Base-by-base conservation (phyloP, 2,329 filamentous ascomycete genomes). In the Diaporthe citrichinensis region DNA sequence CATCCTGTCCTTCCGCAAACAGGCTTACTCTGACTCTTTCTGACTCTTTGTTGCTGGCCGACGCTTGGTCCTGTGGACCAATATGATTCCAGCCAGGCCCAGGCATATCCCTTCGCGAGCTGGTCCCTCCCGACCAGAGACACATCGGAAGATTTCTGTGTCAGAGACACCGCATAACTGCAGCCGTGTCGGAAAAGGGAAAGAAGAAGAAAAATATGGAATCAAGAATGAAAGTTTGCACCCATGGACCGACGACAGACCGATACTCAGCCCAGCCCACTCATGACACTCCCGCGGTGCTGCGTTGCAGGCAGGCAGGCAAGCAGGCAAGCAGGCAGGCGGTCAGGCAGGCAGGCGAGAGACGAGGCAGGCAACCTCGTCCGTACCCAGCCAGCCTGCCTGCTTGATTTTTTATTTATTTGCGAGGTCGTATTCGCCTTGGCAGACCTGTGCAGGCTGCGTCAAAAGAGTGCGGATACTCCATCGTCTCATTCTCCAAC, bases 401-500 rank as follows among this genome's bases (percentile, higher is more conserved):
- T 68, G 34, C 23, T 34, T 51, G 20, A 10, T 23, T 41, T 34
- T 20, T 34, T 34, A 17, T 34, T 20, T 57, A 31, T 59, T n/a
- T 28, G 25, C 14, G 44, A 36, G 62, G 46, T 68, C 23, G 62
- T 53, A 53, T 36, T 36, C 44, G 31, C 62, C 44, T 67, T 34
- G 62, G 62, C 44, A 36, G 36, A 51, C 28, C 44, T 51, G 28
- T 49, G 34, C 57, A 61, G 57, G 34, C 57, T 61, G 59, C 59
- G 62, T 68, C 62, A 68, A 46, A 39, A 51, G 31, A 51, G 31
- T 2, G 49, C 31, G 62, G 46, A 68, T 53, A 51, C 46, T 68
- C 62, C 62, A 46, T 53, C 62, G 62, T 68, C 62, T 53, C 46
- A 49, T 51, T 68, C 31, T 68, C 44, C 62, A 46, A 53, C 46